Base-by-base conservation (phyloP, 2,329 filamentous ascomycete genomes). In the Trichoderma brevicompactum region DNA sequence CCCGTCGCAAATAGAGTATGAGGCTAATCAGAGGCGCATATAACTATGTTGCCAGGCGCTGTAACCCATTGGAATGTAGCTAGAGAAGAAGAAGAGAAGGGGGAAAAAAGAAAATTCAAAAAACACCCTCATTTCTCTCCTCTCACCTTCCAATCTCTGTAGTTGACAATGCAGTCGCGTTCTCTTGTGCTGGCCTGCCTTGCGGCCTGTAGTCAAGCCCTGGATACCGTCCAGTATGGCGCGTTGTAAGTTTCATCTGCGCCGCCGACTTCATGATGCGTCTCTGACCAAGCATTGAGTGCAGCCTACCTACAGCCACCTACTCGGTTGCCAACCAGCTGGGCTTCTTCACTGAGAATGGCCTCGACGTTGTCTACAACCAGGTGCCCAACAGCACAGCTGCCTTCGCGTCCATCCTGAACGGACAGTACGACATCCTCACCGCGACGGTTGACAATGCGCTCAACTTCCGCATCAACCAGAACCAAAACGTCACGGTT, bases 381-480 rank as follows among this genome's bases (percentile, higher is more conserved):
- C 44, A 50, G 19, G 58, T 61, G 8, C 54, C 54, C 15, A 61
- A 61, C 38, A 61, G 58, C 36, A 52, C 58, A 6, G 58, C 58
- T 1, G 58, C 58, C 38, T 61, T 61, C 36, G 44, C 44, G 10
- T 61, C 58, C 58, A 50, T 61, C 36, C 58, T 61, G 19, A 52
- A 19, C 15, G 58, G 58, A 36, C 5, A 61, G 43, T 61, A 61
- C 36, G 58, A 61, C 23, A 61, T 61, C 28, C 36, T 61, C 19
- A 61, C 58, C 1, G 58, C 58, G 10, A 61, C 58, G 36, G 58
- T 61, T 17, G 58, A 61, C 36, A 61, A 61, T 34, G 58, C 58
- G 36, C 58, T 61, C 46, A 61, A 61, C 38, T 61, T 34, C 58
- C 58, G 58, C 46, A 43, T 61, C 46, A 61, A 61, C 46, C 58